Conservation (phyloP, 23 red algal species). For the Gracilaria domingensis region DNA sequence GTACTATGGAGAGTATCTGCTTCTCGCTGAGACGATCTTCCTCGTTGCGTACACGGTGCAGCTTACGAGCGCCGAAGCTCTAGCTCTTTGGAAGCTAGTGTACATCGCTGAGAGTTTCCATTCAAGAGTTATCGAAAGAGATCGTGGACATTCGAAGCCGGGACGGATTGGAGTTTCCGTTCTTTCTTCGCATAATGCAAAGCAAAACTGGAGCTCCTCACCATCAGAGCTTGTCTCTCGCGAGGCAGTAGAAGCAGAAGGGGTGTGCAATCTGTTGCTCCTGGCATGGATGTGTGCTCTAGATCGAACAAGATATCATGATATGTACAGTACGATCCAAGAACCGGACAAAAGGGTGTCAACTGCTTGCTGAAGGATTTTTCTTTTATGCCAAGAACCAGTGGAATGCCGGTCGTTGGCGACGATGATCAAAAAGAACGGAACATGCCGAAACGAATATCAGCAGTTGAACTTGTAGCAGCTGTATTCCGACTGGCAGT, state of each 20-base stretch:
- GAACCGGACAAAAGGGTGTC: constrained; percentile 63
- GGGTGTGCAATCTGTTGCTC: constrained; percentile 66
- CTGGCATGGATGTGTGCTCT: constrained; percentile 79
- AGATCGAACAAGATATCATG: constrained; percentile 80
- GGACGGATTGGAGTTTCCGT: constrained; percentile 14
- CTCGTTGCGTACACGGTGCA: constrained; percentile 81
- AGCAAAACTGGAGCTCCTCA: neutral
- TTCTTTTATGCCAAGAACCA: constrained; percentile 50
- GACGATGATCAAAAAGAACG: constrained; percentile 59
- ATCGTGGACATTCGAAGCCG: constrained; percentile 4
- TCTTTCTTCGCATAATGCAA: constrained; percentile 10
- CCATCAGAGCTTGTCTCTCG: constrained; percentile 16
- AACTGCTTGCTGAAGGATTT: constrained; percentile 75
- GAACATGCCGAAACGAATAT: constrained; percentile 44
- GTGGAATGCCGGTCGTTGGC: constrained; percentile 44
- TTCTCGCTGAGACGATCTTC: constrained; percentile 79
- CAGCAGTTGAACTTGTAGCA: constrained; percentile 62
- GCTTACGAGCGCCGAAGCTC: constrained; percentile 63
- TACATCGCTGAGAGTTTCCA: constrained; percentile 13
- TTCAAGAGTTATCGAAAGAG: neutral
- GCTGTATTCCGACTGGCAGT: constrained; percentile 76
- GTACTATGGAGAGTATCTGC: constrained; percentile 55
- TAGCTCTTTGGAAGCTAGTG: constrained; percentile 49
- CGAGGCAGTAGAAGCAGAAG: constrained; percentile 44
- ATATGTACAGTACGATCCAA: constrained; percentile 77